Conservation (phyloP, 2,329 filamentous ascomycete genomes). For the Colletotrichum nymphaeae region DNA sequence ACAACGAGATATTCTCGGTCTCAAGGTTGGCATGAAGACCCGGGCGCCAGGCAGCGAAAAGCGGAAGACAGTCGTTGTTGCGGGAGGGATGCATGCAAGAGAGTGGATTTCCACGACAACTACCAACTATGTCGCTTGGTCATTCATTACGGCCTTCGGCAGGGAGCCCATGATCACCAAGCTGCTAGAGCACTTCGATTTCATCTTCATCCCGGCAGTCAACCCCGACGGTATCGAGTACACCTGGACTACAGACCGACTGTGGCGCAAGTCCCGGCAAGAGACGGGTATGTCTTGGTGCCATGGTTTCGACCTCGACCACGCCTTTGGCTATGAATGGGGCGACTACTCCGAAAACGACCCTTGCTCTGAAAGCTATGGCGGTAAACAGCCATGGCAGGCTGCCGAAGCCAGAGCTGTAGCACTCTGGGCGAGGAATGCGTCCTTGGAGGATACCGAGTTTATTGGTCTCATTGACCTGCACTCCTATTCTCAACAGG, state of each 20-base stretch:
- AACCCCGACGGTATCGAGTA: constrained; percentile 97
- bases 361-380: constrained; percentile 91
- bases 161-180: constrained; percentile 78
- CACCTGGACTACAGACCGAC: constrained; percentile 88
- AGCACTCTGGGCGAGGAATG: constrained; percentile 84
- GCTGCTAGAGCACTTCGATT: constrained; percentile 85
- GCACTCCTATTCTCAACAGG: constrained; percentile 95
- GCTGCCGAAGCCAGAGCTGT: constrained; percentile 81
- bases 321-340: constrained; percentile 88
- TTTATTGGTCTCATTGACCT: constrained; percentile 91
- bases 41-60: constrained; percentile 49
- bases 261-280: constrained; percentile 96
- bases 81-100: constrained; percentile 89
- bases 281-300: constrained; percentile 86
- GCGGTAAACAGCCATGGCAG: constrained; percentile 85
- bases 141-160: constrained; percentile 84
- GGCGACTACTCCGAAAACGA: constrained; percentile 66
- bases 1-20: constrained; percentile 84
- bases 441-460: constrained; percentile 77
- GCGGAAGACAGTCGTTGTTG: constrained; percentile 82
- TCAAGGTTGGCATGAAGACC: constrained; percentile 75
- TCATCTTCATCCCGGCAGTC: constrained; percentile 86
- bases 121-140: constrained; percentile 91
- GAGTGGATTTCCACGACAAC: constrained; percentile 97
- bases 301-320: constrained; percentile 88